Conservation (phyloP, 768 basidiomycete genomes). For the Leccinellum rugosiceps region DNA sequence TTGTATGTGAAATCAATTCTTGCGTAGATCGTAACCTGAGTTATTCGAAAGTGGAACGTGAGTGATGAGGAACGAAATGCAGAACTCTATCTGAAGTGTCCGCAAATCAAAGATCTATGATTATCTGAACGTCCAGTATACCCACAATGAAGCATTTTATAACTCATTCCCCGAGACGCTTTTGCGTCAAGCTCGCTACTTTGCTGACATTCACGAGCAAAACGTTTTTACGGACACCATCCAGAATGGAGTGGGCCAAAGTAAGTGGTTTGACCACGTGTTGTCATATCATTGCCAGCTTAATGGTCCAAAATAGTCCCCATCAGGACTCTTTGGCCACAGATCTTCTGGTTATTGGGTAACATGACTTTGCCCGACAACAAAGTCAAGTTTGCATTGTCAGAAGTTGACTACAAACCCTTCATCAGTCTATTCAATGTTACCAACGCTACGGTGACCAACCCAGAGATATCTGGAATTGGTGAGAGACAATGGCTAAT, state of each 20-base stretch:
- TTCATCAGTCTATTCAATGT: constrained; percentile 85
- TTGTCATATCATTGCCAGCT: neutral
- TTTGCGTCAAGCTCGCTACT: constrained; percentile 65
- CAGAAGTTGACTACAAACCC: constrained; percentile 82
- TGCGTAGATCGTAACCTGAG: constrained; percentile 6
- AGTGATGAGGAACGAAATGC: constrained; percentile 24
- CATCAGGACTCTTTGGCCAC: constrained; percentile 70
- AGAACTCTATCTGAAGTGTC: neutral
- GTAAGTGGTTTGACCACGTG: constrained; percentile 39
- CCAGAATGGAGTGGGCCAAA: constrained; percentile 67
- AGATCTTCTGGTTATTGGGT: constrained; percentile 68
- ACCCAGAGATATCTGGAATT: constrained; percentile 61
- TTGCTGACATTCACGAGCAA: constrained; percentile 76
- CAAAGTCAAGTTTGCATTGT: constrained; percentile 71
- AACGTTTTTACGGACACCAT: constrained; percentile 64
- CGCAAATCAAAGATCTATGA: constrained; percentile 57
- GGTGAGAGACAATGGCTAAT: constrained; percentile 41
- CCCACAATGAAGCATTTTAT: constrained; percentile 79
- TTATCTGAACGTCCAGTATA: constrained; percentile 70
- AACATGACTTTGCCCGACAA: constrained; percentile 73
- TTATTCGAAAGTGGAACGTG: constrained; percentile 64
- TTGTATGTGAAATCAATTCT: constrained; percentile 41
- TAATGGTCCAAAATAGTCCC: constrained; percentile 51
- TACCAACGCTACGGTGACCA: constrained; percentile 56
- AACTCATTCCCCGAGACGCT: constrained; percentile 66